Evolutionary conservation across 495 filamentous ascomycete genomes (phyloP), one percentile per base, ranked within the genome.

Genomic region (Clohesyomyces aquaticus): DNA sequence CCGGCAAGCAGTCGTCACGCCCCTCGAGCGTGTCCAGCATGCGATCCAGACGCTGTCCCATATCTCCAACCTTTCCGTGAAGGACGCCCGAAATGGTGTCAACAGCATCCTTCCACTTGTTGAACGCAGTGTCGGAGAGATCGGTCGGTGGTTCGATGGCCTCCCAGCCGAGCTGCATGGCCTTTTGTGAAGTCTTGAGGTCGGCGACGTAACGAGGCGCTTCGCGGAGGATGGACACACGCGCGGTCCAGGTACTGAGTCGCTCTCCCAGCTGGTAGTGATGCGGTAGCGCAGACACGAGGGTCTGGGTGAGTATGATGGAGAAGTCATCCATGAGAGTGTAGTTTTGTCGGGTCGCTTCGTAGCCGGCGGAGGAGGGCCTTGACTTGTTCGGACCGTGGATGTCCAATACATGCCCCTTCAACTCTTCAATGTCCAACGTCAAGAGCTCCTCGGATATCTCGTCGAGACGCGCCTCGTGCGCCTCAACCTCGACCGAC

Each of bases 21-120:
- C 90, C 91, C 71, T 96, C 94, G 10, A 98, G 77, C 10, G 84
- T 78, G 68, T 98, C 93, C 6, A 98, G 81, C 81, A 95, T 89
- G 12, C 76, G 80, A 72, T 98, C 94, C 72, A 98, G 78, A 22
- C 85, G 78, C 38, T 82, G 82, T 0, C 91, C 95, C 1, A 90
- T 81, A 18, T 82, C 80, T 32, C 83, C 76, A 18, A 98, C 86
- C 55, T 88, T 89, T 9, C 82, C 77, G 51, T 88, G 82, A 35
- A 98, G 77, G 3, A 85, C 78, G 18, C 78, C 77, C 65, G 82
- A 81, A 68, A 88, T 88, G 12, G 83, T 74, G n/a, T 81, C 78
- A 57, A 91, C 81, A 49, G 85, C 81, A 48, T 82, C 73, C 42
- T 69, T 72, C 66, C 61, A 69, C 10, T 55, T 63, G 47, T 52